Conservation (phyloP, 257 asterid species). For the Paulownia fortunei region DNA sequence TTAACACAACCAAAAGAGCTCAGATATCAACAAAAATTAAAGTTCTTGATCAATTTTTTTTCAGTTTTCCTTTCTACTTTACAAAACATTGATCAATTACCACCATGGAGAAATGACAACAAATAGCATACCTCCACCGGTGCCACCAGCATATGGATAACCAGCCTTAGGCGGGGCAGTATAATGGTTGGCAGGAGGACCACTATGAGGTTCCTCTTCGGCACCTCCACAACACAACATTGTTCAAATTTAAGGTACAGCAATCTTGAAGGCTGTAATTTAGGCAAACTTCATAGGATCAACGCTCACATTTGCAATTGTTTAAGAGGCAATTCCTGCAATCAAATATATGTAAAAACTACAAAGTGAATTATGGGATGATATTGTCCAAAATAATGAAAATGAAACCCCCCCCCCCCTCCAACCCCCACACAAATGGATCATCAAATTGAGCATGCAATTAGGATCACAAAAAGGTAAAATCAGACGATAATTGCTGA, state of each 20-base stretch:
- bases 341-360: neutral
- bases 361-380: neutral
- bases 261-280: constrained; percentile 17
- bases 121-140: constrained; percentile 54
- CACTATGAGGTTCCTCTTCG: constrained; percentile 73
- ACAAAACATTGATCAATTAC: neutral
- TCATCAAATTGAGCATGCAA: neutral
- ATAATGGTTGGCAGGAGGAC: constrained; percentile 72
- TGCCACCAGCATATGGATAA: constrained; percentile 60
- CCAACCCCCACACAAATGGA: neutral
- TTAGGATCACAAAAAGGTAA: too few species aligned
- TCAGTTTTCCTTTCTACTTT: too few species aligned
- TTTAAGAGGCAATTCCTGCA: constrained; percentile 36
- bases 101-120: neutral
- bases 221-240: constrained; percentile 96
- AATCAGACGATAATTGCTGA: too few species aligned
- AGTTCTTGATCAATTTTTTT: too few species aligned
- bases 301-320: constrained; percentile 31
- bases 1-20: neutral
- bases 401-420: too few species aligned
- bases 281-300: constrained; percentile 31
- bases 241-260: constrained; percentile 29
- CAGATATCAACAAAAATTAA: neutral
- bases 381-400: neutral
- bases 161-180: constrained; percentile 80